A percentile compares a stretch with the other conserved stretches of the same genome.
Evolutionary conservation across 768 basidiomycete genomes (phyloP).

Genomic region (Russula ochroleuca): DNA sequence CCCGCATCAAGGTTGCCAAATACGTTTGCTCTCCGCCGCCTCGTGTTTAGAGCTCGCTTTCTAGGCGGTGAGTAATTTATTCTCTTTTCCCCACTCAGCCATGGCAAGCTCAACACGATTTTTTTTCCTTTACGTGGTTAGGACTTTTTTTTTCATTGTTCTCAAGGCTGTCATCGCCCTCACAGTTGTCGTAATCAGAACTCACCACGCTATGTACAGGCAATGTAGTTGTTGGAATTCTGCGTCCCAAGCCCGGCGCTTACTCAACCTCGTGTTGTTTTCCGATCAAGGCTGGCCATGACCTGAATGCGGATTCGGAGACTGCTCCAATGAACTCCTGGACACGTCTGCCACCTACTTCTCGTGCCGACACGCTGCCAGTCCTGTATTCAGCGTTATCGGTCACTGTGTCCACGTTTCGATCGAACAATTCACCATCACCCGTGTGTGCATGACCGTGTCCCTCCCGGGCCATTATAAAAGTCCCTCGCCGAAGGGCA

Average conservation of each 20-base stretch:
- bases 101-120: conserved; percentile 22
- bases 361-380: conserved; percentile 65
- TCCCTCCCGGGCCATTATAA: conserved; percentile 44
- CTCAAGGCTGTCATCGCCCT: conserved; percentile 4
- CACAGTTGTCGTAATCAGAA: conserved; percentile 27
- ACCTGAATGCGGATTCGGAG: conserved; percentile 53
- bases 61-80: conserved; percentile 26
- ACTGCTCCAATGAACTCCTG: conserved; percentile 66
- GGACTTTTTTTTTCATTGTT: conserved; percentile 16
- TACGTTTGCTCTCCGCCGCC: conserved; percentile 25
- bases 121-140: conserved; percentile 24
- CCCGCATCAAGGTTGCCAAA: conserved; percentile 41
- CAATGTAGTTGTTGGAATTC: conserved; percentile 24
- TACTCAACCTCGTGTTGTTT: conserved; percentile 58
- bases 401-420: conserved; percentile 63
- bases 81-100: conserved; percentile 28
- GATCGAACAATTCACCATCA: conserved; percentile 62
- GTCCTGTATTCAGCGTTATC: conserved; percentile 67
- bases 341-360: conserved; percentile 59
- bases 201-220: conserved; percentile 31
- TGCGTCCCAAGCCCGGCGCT: conserved; percentile 42
- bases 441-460: conserved; percentile 44
- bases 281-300: conserved; percentile 63
- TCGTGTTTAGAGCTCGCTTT: conserved; percentile 25
- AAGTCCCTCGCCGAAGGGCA: conserved; percentile 36